Base-by-base conservation (phyloP, 2,329 filamentous ascomycete genomes). In the Aspergillus japonicus region DNA sequence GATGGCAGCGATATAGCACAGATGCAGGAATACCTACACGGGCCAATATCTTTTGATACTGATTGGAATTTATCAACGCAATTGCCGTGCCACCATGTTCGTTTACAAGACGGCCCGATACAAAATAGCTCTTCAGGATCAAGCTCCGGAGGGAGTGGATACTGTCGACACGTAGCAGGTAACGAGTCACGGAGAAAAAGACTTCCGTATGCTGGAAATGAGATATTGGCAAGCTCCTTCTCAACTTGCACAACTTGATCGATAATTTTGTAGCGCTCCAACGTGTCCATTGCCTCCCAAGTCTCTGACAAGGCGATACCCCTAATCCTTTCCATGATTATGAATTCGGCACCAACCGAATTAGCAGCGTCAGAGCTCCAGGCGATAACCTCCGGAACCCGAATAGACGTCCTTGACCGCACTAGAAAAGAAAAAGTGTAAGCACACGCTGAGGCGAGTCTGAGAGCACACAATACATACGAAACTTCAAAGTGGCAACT, bases 261-360 rank as follows among this genome's bases (percentile, higher is more conserved):
- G 42, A 69, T 65, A 14, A 68, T 50, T 64, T 66, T 53, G 58
- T 63, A 66, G 26, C 54, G 55, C 8, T 68, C 57, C 44, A 62
- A 21, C 2, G 62, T 56, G 55, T 64, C 63, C 71, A 77, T 75
- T 23, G 50, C 63, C 19, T 62, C 68, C 73, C 70, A 74, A 57
- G 35, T 65, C 57, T 71, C 50, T 47, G 68, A 62, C n/a, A 77
- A 64, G 21, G 64, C 56, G 58, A 75, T 63, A 2, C 77, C 75
- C 4, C 55, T 50, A 4, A 71, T 68, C 59, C 75, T 73, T 65
- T 77, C 71, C 70, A 78, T 76, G 60, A 78, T 73, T 26, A 78
- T 77, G 57, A 77, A 77, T 58, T 78, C 75, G 3, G 67, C 70
- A 1, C 74, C 74, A n/a, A 78, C 70, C 6, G 67, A 54, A 64